Evolutionary conservation across 192 early-diverging fungal genomes (phyloP).

Genomic region (Coemansia sp.): DNA sequence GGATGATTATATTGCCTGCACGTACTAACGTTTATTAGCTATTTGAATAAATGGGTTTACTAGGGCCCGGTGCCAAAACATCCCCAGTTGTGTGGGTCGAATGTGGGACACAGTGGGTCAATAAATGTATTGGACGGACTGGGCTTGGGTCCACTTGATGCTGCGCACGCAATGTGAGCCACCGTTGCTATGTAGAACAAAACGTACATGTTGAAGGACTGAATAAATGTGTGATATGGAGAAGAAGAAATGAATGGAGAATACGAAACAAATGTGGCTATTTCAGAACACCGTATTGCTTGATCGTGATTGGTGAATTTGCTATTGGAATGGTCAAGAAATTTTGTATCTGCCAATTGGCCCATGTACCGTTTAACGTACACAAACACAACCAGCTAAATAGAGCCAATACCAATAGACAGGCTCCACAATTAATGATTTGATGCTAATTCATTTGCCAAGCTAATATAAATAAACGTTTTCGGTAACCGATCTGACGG

Average conservation of each 20-base stretch:
- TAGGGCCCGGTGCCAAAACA: conserved; percentile 40
- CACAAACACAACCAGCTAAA: no score
- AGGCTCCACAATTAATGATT: no score
- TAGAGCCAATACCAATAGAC: no score
- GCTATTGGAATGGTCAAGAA: no score
- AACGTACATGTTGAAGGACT: not conserved
- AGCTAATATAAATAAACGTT: no score
- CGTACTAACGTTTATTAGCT: not conserved
- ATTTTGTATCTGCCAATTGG: no score
- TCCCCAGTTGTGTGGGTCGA: conserved; percentile 30
- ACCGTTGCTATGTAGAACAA: not conserved
- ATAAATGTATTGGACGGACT: not conserved
- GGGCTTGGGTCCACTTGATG: not conserved
- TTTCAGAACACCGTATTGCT: not conserved
- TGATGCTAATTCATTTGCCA: no score
- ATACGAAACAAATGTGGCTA: not conserved
- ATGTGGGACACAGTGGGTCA: conserved; percentile 45
- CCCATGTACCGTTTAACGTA: no score
- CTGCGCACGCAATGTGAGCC: not conserved
- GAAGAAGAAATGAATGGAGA: not conserved
- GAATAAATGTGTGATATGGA: not conserved
- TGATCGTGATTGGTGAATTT: not conserved
- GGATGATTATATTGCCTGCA: conserved; percentile 21
- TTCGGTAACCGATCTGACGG: no score
- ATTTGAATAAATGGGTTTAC: not conserved